phyloP scores from a whole-genome alignment of 129 eudicot species.

The Saussurea involucrata region DNA sequence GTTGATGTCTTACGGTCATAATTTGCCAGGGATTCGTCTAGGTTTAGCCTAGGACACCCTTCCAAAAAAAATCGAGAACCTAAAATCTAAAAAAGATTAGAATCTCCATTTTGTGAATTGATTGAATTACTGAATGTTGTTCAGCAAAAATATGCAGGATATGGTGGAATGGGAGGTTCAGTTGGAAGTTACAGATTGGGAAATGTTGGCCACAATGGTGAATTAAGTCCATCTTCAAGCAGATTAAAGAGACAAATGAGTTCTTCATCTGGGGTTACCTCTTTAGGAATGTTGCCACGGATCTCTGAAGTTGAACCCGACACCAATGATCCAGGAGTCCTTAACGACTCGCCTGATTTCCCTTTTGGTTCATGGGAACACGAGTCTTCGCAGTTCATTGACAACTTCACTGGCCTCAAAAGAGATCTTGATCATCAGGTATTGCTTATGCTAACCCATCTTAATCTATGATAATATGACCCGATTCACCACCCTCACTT shows the following conservation, averaged over 20 bases:
- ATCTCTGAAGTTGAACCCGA: constrained; percentile 61
- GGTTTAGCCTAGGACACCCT: no score
- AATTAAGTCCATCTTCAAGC: constrained; percentile 35
- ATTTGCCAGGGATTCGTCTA: no score
- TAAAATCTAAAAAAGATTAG: background rate
- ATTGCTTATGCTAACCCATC: background rate
- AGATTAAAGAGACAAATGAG: constrained; percentile 44
- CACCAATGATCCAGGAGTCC: constrained; percentile 22
- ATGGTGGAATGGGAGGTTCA: constrained; percentile 42
- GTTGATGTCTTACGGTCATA: no score
- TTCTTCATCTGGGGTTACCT: constrained; percentile 34
- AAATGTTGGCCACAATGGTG: constrained; percentile 38
- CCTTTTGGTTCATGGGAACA: constrained; percentile 65
- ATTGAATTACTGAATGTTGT: constrained; percentile 10
- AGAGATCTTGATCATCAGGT: constrained; percentile 59
- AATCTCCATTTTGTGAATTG: background rate
- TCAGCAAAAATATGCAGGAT: constrained; percentile 48
- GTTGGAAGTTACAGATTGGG: constrained; percentile 46
- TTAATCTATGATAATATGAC: constrained; percentile 1
- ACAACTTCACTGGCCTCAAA: constrained; percentile 52
- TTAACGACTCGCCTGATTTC: constrained; percentile 44
- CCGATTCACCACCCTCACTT: no score
- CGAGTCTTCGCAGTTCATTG: constrained; percentile 45
- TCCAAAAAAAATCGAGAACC: background rate
- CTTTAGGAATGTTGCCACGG: constrained; percentile 52